Percentiles rank a stretch among this genome's conserved stretches.
phyloP scores from a whole-genome alignment of 1,139 yeast species.

The Yamadazyma epiphylla region DNA sequence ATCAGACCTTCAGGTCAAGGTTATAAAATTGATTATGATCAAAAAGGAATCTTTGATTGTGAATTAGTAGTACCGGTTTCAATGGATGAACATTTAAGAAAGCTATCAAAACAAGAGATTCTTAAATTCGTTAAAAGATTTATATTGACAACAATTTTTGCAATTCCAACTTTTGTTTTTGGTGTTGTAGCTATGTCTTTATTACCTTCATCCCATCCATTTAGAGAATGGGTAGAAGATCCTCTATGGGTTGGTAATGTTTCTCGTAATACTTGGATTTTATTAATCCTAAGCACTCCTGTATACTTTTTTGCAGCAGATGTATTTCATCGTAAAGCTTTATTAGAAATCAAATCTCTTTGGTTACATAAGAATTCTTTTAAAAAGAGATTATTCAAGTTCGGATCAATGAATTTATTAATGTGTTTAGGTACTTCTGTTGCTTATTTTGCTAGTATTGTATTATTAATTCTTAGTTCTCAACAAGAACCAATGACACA shows the following conservation, averaged over 20 bases:
- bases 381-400: slow-evolving; percentile 54
- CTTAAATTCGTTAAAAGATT: slow-evolving; percentile 44
- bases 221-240: slow-evolving; percentile 53
- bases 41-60: slow-evolving; percentile 40
- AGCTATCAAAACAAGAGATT: slow-evolving; percentile 49
- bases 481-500: slow-evolving; percentile 20
- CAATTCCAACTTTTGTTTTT: slow-evolving; percentile 66
- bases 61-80: slow-evolving; percentile 55
- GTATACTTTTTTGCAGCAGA: slow-evolving; percentile 75
- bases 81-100: slow-evolving; percentile 60
- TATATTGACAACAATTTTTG: slow-evolving; percentile 30
- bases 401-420: slow-evolving; percentile 75
- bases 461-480: slow-evolving; percentile 50
- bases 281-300: slow-evolving; percentile 64
- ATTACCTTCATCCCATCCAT: slow-evolving; percentile 37
- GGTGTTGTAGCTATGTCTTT: slow-evolving; percentile 70
- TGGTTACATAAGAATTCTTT: slow-evolving; percentile 59
- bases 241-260: slow-evolving; percentile 67
- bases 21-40: slow-evolving; percentile 19
- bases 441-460: slow-evolving; percentile 67
- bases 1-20: slow-evolving; percentile 29
- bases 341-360: slow-evolving; percentile 52
- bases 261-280: slow-evolving; percentile 61
- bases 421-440: slow-evolving; percentile 72
- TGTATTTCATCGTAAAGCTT: slow-evolving; percentile 64